A percentile compares a stretch with the other conserved stretches of the same genome.
These are phyloP conservation scores for Babesia ovis DNA, from an alignment of 169 alveolate species.

Conservation along the genomic window DNA sequence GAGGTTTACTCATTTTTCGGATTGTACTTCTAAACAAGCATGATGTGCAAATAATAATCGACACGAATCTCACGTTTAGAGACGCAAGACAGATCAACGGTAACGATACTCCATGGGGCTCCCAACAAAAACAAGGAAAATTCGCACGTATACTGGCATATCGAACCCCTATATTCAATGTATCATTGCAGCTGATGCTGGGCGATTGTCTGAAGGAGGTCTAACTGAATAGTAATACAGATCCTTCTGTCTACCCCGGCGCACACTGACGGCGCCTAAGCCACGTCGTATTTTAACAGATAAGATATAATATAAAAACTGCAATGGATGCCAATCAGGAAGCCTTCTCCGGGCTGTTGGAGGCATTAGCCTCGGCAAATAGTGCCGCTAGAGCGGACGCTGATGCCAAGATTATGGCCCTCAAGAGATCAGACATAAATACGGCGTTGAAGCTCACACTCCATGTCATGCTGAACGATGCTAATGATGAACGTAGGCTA, in stretches of 20 bases:
- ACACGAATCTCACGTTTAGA: not conserved
- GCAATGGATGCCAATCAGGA: constrained; percentile 40
- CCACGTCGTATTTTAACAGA: not conserved
- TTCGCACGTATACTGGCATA: not conserved
- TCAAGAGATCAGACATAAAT: constrained; percentile 70
- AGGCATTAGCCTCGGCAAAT: constrained; percentile 74
- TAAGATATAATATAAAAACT: not conserved
- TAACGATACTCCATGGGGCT: constrained; percentile 23
- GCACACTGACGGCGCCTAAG: constrained; percentile 6
- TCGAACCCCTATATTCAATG: not conserved
- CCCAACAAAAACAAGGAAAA: not conserved
- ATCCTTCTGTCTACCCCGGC: constrained; percentile 23
- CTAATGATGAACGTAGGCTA: constrained; percentile 72
- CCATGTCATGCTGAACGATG: constrained; percentile 67
- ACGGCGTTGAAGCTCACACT: constrained; percentile 68
- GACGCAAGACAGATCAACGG: constrained; percentile 3
- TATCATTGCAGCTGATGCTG: not conserved
- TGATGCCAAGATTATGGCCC: constrained; percentile 68
- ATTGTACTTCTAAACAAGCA: not conserved
- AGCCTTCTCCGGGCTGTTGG: constrained; percentile 68
- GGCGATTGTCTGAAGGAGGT: constrained; percentile 1
- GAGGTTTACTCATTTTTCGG: not conserved
- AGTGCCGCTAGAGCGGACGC: constrained; percentile 72
- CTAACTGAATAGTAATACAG: not conserved
- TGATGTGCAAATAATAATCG: not conserved